Conservation (phyloP, 2,329 filamentous ascomycete species). For the Sclerotinia sclerotiorum region DNA sequence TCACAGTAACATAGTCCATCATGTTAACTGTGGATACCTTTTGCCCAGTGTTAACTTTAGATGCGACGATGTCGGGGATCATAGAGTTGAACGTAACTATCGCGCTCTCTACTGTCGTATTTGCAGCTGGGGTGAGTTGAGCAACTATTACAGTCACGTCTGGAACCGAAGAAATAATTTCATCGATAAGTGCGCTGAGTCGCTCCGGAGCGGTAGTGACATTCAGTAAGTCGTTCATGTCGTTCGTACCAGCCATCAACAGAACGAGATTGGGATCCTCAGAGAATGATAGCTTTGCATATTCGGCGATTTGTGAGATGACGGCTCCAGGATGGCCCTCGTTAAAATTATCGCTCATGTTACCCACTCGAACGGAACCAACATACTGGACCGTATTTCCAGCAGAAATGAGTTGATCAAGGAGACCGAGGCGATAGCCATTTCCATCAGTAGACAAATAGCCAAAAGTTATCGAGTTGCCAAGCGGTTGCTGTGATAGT, state of each 20-base stretch:
- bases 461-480: slow-evolving; percentile 44
- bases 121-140: slow-evolving; percentile 37
- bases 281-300: slow-evolving; percentile 26
- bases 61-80: slow-evolving; percentile 27
- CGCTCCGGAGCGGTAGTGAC: slow-evolving; percentile 39
- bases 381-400: slow-evolving; percentile 38
- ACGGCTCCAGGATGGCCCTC: slow-evolving; percentile 41
- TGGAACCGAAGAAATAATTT: slow-evolving; percentile 37
- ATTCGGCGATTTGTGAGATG: slow-evolving; percentile 38
- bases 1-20: slow-evolving; percentile 22
- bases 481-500: slow-evolving; percentile 36
- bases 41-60: slow-evolving; percentile 18
- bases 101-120: not conserved
- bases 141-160: slow-evolving; percentile 43
- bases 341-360: slow-evolving; percentile 41
- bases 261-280: slow-evolving; percentile 41
- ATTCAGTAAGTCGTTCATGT: slow-evolving; percentile 35
- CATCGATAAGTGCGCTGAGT: slow-evolving; percentile 41
- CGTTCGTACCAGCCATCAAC: slow-evolving; percentile 42
- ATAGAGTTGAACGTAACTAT: slow-evolving; percentile 27
- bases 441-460: slow-evolving; percentile 40
- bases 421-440: slow-evolving; percentile 43
- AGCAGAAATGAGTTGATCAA: slow-evolving; percentile 32
- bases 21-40: slow-evolving; percentile 26
- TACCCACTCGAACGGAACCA: slow-evolving; percentile 39